Evolutionary conservation across 2,329 filamentous ascomycete genomes (phyloP), one percentile per base, ranked within the genome.

Genomic region (Passalora sequoiae): DNA sequence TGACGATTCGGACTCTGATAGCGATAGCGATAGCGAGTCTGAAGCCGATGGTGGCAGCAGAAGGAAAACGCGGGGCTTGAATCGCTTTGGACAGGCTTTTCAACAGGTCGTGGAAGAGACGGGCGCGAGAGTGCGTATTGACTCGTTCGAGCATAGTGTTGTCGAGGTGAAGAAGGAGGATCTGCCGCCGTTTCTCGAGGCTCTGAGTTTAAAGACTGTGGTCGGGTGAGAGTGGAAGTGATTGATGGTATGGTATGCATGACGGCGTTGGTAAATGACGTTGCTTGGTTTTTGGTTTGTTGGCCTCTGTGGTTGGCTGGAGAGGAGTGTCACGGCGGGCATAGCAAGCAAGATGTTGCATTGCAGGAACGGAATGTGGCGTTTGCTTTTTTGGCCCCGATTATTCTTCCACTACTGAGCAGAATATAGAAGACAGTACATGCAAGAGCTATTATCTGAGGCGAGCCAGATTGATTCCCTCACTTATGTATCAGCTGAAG

Each of bases 111-210:
- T 95, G 2, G 79, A 84, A 39, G 88, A 96, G 71, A 97, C 91
- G 12, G 92, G 83, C 46, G 87, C 91, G 0, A 72, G 89, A 12
- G 89, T 97, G 15, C 75, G 89, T 47, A 94, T 96, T 61, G 92
- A 98, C 67, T 94, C 86, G 65, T 98, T 98, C 60, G 92, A 98
- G 67, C 87, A 95, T 64, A 94, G 88, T 60, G 92, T 97, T 6
- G 89, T 97, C 35, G 92, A 98, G 65, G 91, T 98, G n/a, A 83
- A 83, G 68, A 96, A 95, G 71, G 92, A 97, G 62, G 92, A 97
- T 66, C 69, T 98, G 20, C 80, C 81, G 12, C 87, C 84, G 0
- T 98, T 98, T 64, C 71, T 98, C 54, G 92, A 98, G 70, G 83
- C 84, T 43, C 66, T 98, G 62, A 96, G 89, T 67, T 83, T 89